Conservation (phyloP, 768 basidiomycete genomes). For the Lanmaoa pseudosensibilis region DNA sequence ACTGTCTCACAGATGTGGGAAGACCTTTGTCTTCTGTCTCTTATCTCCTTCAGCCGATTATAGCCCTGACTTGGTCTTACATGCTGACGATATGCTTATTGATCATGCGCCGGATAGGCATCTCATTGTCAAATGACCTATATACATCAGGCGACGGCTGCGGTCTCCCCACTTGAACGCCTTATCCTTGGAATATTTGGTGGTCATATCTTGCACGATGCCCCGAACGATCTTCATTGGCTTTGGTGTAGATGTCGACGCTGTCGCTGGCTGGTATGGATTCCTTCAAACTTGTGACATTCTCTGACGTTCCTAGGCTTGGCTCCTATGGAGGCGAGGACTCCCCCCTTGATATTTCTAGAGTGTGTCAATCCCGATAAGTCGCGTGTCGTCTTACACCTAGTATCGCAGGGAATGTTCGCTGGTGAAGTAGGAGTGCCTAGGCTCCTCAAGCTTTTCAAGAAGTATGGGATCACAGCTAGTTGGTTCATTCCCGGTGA, state of each 20-base stretch:
- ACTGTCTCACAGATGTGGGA: not conserved
- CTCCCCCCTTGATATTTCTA: conserved; percentile 66
- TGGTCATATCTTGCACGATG: conserved; percentile 34
- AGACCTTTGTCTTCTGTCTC: not conserved
- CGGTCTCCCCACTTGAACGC: not conserved
- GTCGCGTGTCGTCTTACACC: not conserved
- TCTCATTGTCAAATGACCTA: not conserved
- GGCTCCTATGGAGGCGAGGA: conserved; percentile 78
- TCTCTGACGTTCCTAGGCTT: conserved; percentile 41
- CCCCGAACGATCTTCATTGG: conserved; percentile 55
- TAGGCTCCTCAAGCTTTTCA: conserved; percentile 68
- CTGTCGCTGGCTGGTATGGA: conserved; percentile 67
- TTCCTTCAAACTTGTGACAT: not conserved
- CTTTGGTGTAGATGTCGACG: conserved; percentile 75
- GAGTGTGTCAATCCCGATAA: conserved; percentile 33
- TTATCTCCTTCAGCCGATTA: not conserved
- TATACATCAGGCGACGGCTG: not conserved
- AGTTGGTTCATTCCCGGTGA: conserved; percentile 78
- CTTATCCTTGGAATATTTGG: not conserved
- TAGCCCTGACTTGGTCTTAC: not conserved
- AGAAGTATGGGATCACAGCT: conserved; percentile 64
- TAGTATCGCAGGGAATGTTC: conserved; percentile 52
- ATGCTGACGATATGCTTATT: not conserved
- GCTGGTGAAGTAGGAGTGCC: conserved; percentile 74
- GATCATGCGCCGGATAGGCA: not conserved